A percentile compares a stretch with the other conserved stretches of the same genome.
phyloP scores from a whole-genome alignment of 495 filamentous ascomycete species.

The Penicillium macrosclerotiorum region DNA sequence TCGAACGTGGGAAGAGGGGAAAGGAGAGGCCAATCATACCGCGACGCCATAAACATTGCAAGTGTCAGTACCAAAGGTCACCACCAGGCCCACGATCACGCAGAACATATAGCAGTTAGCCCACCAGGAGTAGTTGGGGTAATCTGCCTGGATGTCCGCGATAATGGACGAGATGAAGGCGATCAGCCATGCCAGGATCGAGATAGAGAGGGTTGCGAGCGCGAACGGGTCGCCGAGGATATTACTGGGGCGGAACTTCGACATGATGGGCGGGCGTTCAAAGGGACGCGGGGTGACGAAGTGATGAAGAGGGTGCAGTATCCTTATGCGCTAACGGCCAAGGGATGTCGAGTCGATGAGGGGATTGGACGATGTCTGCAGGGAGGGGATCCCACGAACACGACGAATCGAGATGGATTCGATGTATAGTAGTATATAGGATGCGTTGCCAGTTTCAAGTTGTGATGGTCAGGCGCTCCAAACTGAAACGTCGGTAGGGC shows the following conservation, averaged over 20 bases:
- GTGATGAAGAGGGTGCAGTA: slow-evolving; percentile 59
- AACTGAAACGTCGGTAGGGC: too few species aligned
- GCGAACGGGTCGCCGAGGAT: slow-evolving; percentile 96
- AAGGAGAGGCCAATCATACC: too few species aligned
- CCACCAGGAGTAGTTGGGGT: slow-evolving; percentile 92
- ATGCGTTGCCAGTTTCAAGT: background rate
- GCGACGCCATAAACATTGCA: slow-evolving; percentile 87
- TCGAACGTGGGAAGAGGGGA: too few species aligned
- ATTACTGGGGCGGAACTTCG: slow-evolving; percentile 74
- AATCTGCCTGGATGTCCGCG: slow-evolving; percentile 55
- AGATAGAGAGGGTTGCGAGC: slow-evolving; percentile 88
- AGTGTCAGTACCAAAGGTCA: slow-evolving; percentile 78
- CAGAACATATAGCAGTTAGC: slow-evolving; percentile 80
- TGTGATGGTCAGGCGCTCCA: too few species aligned
- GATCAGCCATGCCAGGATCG: slow-evolving; percentile 89
- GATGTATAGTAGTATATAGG: background rate
- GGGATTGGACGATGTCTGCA: slow-evolving; percentile 5
- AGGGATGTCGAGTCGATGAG: slow-evolving; percentile 7
- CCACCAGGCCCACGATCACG: slow-evolving; percentile 71
- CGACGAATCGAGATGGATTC: slow-evolving; percentile 1
- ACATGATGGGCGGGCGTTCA: slow-evolving; percentile 34
- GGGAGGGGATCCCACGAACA: background rate
- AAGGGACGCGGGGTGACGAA: slow-evolving; percentile 72
- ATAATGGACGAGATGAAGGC: slow-evolving; percentile 84
- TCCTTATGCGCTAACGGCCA: background rate